phyloP scores from a whole-genome alignment of 352 stramenopile genomes.

The Phytopythium boreale region DNA sequence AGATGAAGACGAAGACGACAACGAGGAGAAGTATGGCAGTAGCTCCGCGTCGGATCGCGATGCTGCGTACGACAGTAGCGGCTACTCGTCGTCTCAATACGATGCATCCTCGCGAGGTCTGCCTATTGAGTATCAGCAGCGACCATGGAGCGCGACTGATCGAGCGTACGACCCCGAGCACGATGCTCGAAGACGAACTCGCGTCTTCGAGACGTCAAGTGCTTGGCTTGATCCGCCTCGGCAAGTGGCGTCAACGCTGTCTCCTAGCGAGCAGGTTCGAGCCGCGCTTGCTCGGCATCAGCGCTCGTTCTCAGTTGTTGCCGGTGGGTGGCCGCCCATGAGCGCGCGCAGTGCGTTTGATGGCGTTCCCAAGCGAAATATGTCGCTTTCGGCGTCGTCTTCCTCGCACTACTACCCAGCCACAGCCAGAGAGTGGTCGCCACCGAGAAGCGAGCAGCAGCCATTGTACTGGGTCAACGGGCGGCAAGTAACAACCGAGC shows the following conservation, averaged over 20 bases:
- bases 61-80: background rate
- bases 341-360: background rate
- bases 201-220: background rate
- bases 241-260: constrained; percentile 29
- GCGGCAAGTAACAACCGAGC: background rate
- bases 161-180: background rate
- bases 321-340: background rate
- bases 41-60: background rate
- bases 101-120: background rate
- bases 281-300: constrained; percentile 43
- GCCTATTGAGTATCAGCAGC: background rate
- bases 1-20: background rate
- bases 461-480: constrained; percentile 5
- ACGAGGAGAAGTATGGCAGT: background rate
- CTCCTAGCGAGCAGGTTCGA: constrained; percentile 52
- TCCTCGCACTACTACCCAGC: background rate
- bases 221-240: constrained; percentile 1
- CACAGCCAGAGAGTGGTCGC: background rate
- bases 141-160: background rate
- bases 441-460: background rate
- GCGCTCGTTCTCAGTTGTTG: constrained; percentile 15
- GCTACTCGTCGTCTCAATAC: background rate
- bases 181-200: background rate
- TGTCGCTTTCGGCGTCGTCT: background rate
- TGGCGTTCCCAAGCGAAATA: background rate